Conservation (phyloP, 2,329 filamentous ascomycete genomes). For the Pseudogymnoascus sp. region DNA sequence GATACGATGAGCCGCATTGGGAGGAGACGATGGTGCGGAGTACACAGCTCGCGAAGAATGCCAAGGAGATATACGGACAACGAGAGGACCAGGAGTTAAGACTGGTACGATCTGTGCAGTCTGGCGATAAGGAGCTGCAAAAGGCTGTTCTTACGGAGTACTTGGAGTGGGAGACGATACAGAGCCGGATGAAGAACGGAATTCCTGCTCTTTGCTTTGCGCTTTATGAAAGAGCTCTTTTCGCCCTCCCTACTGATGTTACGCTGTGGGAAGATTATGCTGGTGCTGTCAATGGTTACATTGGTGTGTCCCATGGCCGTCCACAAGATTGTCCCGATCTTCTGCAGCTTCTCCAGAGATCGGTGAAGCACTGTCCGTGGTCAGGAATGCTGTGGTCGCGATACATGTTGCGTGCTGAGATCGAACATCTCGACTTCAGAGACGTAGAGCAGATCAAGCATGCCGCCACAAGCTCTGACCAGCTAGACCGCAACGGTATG, state of each 20-base stretch:
- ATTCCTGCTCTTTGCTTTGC: slow-evolving; percentile 48
- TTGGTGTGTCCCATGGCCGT: slow-evolving; percentile 1
- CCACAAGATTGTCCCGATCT: slow-evolving; percentile 39
- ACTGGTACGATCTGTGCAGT: slow-evolving; percentile 50
- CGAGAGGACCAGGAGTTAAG: slow-evolving; percentile 64
- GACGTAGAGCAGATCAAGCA: slow-evolving; percentile 89
- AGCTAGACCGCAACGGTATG: slow-evolving; percentile 80
- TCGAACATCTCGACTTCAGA: slow-evolving; percentile 65
- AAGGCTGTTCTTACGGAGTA: slow-evolving; percentile 56
- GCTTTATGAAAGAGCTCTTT: slow-evolving; percentile 75
- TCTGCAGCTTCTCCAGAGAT: slow-evolving; percentile 68
- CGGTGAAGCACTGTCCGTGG: slow-evolving; percentile 87
- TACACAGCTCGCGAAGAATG: slow-evolving; percentile 54
- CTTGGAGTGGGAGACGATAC: slow-evolving; percentile 73
- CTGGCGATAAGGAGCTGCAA: slow-evolving; percentile 49
- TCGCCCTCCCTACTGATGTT: slow-evolving; percentile 64
- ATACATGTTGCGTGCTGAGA: slow-evolving; percentile 77
- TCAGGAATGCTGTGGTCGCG: slow-evolving; percentile 86
- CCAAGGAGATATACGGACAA: slow-evolving; percentile 55
- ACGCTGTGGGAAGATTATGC: slow-evolving; percentile 73
- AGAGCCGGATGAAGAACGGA: slow-evolving; percentile 48
- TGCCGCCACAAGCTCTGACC: slow-evolving; percentile 75
- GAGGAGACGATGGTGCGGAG: slow-evolving; percentile 66
- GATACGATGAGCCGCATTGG: slow-evolving; percentile 63
- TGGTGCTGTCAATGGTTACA: slow-evolving; percentile 25